phyloP scores from a whole-genome alignment of 2,329 filamentous ascomycete species.

The Thermoascus crustaceus region DNA sequence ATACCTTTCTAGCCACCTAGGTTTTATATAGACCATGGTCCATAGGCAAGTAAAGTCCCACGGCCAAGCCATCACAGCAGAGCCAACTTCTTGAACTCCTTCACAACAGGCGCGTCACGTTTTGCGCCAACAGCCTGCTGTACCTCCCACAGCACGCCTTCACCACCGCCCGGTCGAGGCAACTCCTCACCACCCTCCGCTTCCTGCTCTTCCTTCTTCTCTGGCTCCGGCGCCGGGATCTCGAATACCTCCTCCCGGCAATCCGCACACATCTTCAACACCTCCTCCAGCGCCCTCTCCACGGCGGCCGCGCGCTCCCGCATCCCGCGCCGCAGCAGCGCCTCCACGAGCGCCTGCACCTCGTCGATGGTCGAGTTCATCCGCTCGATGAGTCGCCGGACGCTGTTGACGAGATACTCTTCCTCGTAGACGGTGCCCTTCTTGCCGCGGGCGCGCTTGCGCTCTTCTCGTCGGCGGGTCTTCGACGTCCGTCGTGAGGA shows the following conservation, averaged over 20 bases:
- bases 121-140: conserved; percentile 8
- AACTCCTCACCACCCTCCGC: conserved; percentile 17
- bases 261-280: conserved; percentile 59
- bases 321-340: conserved; percentile 73
- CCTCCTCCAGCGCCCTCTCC: conserved; percentile 64
- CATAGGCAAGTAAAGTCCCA: no score
- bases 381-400: conserved; percentile 73
- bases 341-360: conserved; percentile 64
- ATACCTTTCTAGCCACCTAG: no score
- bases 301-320: conserved; percentile 74
- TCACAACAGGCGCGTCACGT: conserved; percentile 46
- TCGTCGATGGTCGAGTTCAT: conserved; percentile 67
- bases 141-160: conserved; percentile 6
- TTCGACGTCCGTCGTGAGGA: conserved; percentile 67
- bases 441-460: conserved; percentile 87
- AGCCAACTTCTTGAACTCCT: conserved; percentile 35
- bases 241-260: conserved; percentile 66
- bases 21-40: no score
- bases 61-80: conserved; percentile 31
- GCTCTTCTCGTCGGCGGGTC: conserved; percentile 81
- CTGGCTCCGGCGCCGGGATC: conserved; percentile 15
- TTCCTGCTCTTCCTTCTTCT: conserved; percentile 15
- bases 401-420: conserved; percentile 86
- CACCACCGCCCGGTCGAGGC: conserved; percentile 14
- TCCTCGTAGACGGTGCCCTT: conserved; percentile 98